These are phyloP conservation scores for Apiospora aurea DNA, from an alignment of 2,329 filamentous ascomycete genomes.

Conservation along the genomic window DNA sequence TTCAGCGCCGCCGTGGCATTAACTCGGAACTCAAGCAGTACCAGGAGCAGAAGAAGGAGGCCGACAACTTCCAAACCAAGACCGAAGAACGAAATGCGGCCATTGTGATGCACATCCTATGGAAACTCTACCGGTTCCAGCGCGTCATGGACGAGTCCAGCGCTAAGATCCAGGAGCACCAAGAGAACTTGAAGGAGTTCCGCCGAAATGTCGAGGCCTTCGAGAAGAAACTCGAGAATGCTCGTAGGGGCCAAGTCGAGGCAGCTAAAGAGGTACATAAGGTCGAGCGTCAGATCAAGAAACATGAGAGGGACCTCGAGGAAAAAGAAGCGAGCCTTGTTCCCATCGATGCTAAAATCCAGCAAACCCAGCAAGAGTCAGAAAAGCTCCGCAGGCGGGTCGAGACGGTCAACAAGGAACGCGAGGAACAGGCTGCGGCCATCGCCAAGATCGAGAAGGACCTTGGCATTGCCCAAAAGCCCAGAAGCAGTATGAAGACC, in stretches of 20 bases:
- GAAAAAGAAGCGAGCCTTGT: conserved; percentile 85
- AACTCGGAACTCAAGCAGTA: conserved; percentile 99
- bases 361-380: conserved; percentile 75
- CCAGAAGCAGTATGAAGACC: conserved; percentile 84
- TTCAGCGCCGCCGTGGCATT: conserved; percentile 89
- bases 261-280: conserved; percentile 79
- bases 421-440: conserved; percentile 71
- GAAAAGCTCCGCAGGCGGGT: conserved; percentile 73
- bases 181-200: conserved; percentile 93
- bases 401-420: conserved; percentile 76
- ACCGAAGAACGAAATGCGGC: conserved; percentile 89
- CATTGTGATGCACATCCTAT: conserved; percentile 90
- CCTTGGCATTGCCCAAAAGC: conserved; percentile 83
- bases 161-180: conserved; percentile 88
- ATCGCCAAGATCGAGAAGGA: conserved; percentile 82
- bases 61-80: conserved; percentile 91
- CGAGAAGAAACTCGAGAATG: conserved; percentile 79
- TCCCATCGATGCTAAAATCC: conserved; percentile 91
- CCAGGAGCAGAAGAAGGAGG: conserved; percentile 94
- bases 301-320: conserved; percentile 86
- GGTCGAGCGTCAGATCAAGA: conserved; percentile 84
- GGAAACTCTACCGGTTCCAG: conserved; percentile 97
- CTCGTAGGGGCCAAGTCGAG: conserved; percentile 82
- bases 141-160: conserved; percentile 91
- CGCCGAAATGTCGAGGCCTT: conserved; percentile 87